Evolutionary conservation across 2,329 filamentous ascomycete species (phyloP).

Genomic region (Zalaria sp.): DNA sequence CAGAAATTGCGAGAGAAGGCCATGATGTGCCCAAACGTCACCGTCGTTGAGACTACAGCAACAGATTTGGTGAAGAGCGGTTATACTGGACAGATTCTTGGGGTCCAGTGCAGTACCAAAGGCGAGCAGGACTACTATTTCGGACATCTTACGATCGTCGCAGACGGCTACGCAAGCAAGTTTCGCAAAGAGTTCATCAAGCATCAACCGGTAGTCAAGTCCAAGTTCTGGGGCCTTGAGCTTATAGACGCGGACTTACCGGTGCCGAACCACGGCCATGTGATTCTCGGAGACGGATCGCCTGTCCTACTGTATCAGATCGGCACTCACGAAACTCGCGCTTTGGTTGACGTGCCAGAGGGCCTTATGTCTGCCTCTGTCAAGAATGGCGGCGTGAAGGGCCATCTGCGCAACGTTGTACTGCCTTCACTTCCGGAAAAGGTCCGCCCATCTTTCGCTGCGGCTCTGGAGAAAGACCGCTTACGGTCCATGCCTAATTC

Average conservation of each 20-base stretch:
- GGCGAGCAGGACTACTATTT: slow-evolving; percentile 62
- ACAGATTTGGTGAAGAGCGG: slow-evolving; percentile 59
- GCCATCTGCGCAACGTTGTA: slow-evolving; percentile 67
- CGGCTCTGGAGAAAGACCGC: slow-evolving; percentile 61
- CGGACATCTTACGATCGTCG: slow-evolving; percentile 72
- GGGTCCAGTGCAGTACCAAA: slow-evolving; percentile 63
- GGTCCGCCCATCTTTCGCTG: slow-evolving; percentile 59
- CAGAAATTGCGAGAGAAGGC: slow-evolving; percentile 66
- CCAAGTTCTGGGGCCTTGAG: slow-evolving; percentile 88
- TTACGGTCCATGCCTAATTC: slow-evolving; percentile 93
- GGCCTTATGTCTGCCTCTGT: slow-evolving; percentile 59
- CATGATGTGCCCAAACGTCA: slow-evolving; percentile 64
- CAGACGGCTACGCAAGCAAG: slow-evolving; percentile 84
- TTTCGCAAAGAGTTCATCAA: slow-evolving; percentile 71
- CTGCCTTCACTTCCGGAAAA: slow-evolving; percentile 60
- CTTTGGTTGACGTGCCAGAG: slow-evolving; percentile 75
- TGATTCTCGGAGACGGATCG: slow-evolving; percentile 63
- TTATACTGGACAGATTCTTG: slow-evolving; percentile 58
- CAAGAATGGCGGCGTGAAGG: slow-evolving; percentile 67
- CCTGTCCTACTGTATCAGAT: slow-evolving; percentile 95
- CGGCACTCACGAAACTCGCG: slow-evolving; percentile 83
- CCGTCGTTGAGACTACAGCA: slow-evolving; percentile 79
- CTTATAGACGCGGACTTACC: slow-evolving; percentile 77
- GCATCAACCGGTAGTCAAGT: slow-evolving; percentile 54
- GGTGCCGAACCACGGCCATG: slow-evolving; percentile 64